A percentile compares a stretch with the other conserved stretches of the same genome.
phyloP scores from a whole-genome alignment of 108 stramenopile species.

The Bacterosira constricta region DNA sequence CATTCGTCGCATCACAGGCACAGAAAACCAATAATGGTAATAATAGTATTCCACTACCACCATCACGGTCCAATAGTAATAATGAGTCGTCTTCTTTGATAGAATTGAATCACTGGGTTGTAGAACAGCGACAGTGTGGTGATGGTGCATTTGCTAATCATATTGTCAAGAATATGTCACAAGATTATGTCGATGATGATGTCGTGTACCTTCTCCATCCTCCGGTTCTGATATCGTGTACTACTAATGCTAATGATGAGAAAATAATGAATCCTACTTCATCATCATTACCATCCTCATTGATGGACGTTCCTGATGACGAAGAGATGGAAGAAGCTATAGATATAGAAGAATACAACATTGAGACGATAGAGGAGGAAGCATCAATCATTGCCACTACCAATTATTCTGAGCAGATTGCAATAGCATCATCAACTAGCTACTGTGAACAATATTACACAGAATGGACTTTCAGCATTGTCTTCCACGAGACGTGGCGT shows the following conservation, averaged over 20 bases:
- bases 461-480: constrained; percentile 68
- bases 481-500: constrained; percentile 63
- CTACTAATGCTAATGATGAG: too few relatives aligned
- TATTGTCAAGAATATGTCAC: not conserved
- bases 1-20: not conserved
- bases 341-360: not conserved
- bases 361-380: not conserved
- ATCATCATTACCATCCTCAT: too few relatives aligned
- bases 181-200: not conserved
- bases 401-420: too few relatives aligned
- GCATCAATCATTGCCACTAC: not conserved
- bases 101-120: not conserved
- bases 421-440: not conserved
- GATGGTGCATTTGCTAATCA: too few relatives aligned
- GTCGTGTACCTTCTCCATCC: not conserved
- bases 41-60: not conserved
- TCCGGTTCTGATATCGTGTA: not conserved
- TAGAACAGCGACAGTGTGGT: too few relatives aligned
- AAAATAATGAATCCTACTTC: not conserved
- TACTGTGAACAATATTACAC: not conserved
- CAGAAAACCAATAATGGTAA: too few relatives aligned
- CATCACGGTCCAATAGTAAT: not conserved
- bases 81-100: not conserved
- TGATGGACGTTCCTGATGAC: too few relatives aligned
- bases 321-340: too few relatives aligned